Base-by-base conservation (phyloP, 805 yeast species). In the Candida saitoana region DNA sequence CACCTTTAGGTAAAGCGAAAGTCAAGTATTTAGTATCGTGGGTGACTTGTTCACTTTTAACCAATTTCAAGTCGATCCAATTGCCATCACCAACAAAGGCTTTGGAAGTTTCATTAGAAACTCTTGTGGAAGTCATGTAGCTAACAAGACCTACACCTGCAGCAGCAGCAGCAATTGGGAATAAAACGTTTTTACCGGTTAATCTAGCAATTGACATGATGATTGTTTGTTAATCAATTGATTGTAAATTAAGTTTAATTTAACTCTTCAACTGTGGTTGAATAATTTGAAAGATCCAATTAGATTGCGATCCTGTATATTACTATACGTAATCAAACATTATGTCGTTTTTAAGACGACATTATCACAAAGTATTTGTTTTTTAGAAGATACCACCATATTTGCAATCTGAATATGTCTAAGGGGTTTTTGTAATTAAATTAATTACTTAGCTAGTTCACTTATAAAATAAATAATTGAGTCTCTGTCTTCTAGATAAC, bases 51-150 rank as follows among this genome's bases (percentile, higher is more conserved):
- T 65, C 66, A 39, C 70, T 56, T 40, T 70, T 66, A 54, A 71
- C 63, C 41, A 77, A 62, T 57, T 82, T 82, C 57, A 86, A 72
- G 63, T 84, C 89, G 45, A 83, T 59, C 90, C 90, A 85, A 52
- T 78, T 72, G 16, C 41, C 38, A 52, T 75, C 79, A 47, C 84
- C 86, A 38, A 63, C 70, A 64, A 84, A 80, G 27, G 81, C 71
- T 40, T 69, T 72, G 38, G 60, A 55, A 35, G 65, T 38, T 44
- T 70, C 74, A 51, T 70, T 70, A 46, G 49, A 44, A 43, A 67
- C 57, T 27, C 46, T 38, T 18, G 48, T 35, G 9, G 27, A 9
- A 16, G 31, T 47, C 36, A 57, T 40, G 32, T 54, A 47, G 36
- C 60, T 54, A 39, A 67, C 66, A 43, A 62, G 46, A n/a, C 67